Base-by-base conservation (phyloP, 768 basidiomycete genomes). In the Leucocoprinus sp. region DNA sequence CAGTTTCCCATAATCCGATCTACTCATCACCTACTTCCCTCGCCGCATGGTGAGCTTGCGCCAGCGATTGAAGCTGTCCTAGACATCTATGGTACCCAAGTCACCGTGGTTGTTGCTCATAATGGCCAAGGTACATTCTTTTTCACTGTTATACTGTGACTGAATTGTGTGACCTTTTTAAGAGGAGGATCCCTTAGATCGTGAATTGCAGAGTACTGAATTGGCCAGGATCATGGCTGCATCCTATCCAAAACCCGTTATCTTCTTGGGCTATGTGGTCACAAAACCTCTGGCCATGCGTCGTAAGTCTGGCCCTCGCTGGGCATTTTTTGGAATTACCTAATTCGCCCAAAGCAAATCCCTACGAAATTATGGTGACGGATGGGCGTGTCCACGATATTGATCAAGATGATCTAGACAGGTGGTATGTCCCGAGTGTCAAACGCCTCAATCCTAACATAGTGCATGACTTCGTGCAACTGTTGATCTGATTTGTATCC, bases 161-260 rank as follows among this genome's bases (percentile, higher is more conserved):
- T 41, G 28, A 37, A 52, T 14, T 33, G 6, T 33, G 6, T 41
- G 7, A 21, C 19, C 26, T 14, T 17, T 31, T 43, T 18, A 57
- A 89, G 91, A 93, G 74, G 86, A 93, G 59, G 89, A 92, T 37
- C 76, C 84, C 0, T 60, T 91, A n/a, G 92, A 95, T 59, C 75
- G 92, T 47, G 84, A 93, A 58, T 64, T 93, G 21, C 92, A 95
- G 56, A 84, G 84, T 43, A 80, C 61, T 18, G 88, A 84, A 56
- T 67, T 95, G 43, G 92, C 84, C 2, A 71, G 82, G 28, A 82
- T 93, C 38, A 88, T 93, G 80, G 65, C 77, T 0, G 69, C 77
- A 5, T 78, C 84, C 47, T 48, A 48, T 36, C 84, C 84, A 17
- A 64, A 74, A 19, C 91, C 91, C 0, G 76, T 84, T 12, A 71